Conservation (phyloP, 2,329 filamentous ascomycete species). For the Pseudomassariella vexata region DNA sequence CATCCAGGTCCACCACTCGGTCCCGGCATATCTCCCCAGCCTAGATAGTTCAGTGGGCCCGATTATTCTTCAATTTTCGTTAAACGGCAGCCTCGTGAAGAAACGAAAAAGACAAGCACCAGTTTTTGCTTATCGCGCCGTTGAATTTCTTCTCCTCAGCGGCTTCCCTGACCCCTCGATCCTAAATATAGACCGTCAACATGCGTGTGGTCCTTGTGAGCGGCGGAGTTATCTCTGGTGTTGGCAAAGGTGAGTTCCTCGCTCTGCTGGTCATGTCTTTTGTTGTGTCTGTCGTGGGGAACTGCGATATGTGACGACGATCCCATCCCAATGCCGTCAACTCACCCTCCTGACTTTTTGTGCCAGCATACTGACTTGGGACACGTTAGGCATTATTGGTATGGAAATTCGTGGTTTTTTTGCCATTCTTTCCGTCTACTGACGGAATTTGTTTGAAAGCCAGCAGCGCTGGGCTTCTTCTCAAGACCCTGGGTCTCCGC, state of each 20-base stretch:
- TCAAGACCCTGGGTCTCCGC: constrained; percentile 69
- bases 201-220: constrained; percentile 9
- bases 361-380: too few relatives aligned
- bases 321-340: too few relatives aligned
- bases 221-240: constrained; percentile 35
- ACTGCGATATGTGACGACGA: too few relatives aligned
- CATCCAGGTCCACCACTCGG: too few relatives aligned
- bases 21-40: too few relatives aligned
- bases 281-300: background rate
- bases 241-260: constrained; percentile 48
- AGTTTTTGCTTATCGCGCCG: constrained; percentile 1
- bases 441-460: constrained; percentile 47
- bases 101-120: background rate
- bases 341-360: too few relatives aligned
- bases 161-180: background rate
- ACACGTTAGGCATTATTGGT: constrained; percentile 8
- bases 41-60: constrained; percentile 2
- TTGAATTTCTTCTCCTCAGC: constrained; percentile 1
- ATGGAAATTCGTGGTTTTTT: too few relatives aligned
- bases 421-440: constrained; percentile 3
- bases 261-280: background rate
- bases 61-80: background rate
- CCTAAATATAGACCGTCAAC: constrained; percentile 1
- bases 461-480: constrained; percentile 65
- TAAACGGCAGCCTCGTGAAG: background rate